Evolutionary conservation across 2,329 filamentous ascomycete species (phyloP).

Genomic region (Fusarium albidum): DNA sequence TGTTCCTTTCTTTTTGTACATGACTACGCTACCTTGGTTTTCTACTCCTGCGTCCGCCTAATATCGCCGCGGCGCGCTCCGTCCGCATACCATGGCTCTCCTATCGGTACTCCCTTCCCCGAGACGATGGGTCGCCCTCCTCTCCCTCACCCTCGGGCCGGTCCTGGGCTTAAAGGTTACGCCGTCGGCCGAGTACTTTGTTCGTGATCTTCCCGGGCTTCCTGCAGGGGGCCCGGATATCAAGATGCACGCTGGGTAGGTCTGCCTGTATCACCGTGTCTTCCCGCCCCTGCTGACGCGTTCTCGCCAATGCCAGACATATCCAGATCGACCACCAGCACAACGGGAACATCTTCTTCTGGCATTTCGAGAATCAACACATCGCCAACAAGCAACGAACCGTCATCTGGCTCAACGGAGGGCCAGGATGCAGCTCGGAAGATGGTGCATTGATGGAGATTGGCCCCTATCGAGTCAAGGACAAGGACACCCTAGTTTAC

Average conservation of each 20-base stretch:
- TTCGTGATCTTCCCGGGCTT: slow-evolving; percentile 83
- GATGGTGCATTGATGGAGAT: slow-evolving; percentile 97
- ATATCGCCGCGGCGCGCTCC: slow-evolving; percentile 26
- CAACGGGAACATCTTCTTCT: slow-evolving; percentile 97
- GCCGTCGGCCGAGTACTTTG: slow-evolving; percentile 81
- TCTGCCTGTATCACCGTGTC: slow-evolving; percentile 21
- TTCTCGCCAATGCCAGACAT: slow-evolving; percentile 65
- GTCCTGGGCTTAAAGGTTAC: slow-evolving; percentile 42
- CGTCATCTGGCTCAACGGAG: slow-evolving; percentile 96
- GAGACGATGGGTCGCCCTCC: slow-evolving; percentile 43
- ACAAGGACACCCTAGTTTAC: slow-evolving; percentile 74
- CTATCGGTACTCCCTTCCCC: slow-evolving; percentile 35
- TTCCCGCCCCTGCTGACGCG: slow-evolving; percentile 34
- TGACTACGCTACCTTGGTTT: slow-evolving; percentile 11
- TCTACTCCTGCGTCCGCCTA: slow-evolving; percentile 10
- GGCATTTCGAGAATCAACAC: slow-evolving; percentile 95
- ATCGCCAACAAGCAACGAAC: slow-evolving; percentile 92
- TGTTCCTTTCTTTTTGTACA: slow-evolving; percentile 5
- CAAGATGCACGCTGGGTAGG: slow-evolving; percentile 99
- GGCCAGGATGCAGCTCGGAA: slow-evolving; percentile 96
- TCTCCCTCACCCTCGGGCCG: slow-evolving; percentile 54
- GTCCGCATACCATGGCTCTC: slow-evolving; percentile 39
- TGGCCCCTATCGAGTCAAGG: slow-evolving; percentile 86
- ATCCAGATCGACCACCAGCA: slow-evolving; percentile 86
- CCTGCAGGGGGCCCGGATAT: slow-evolving; percentile 75